These are phyloP conservation scores for Trichoderma afroharzianum DNA, from an alignment of 2,329 filamentous ascomycete species.

Conservation along the genomic window DNA sequence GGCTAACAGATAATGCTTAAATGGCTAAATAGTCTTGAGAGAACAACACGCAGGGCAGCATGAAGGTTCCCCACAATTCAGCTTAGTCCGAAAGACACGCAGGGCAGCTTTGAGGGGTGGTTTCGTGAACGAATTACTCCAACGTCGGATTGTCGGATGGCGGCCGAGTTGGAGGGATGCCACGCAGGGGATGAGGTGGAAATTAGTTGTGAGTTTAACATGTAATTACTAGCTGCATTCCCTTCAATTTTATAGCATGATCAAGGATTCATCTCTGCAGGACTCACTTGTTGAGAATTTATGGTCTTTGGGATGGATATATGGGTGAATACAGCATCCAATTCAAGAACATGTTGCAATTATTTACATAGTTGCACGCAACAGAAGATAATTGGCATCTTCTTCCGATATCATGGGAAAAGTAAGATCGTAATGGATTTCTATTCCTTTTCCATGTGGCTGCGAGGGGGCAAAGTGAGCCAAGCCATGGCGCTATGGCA, in stretches of 20 bases:
- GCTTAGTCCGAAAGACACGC: not conserved
- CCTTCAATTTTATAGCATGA: not conserved
- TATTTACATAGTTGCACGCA: fast-evolving
- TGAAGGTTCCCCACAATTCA: not conserved
- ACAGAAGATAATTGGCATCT: not conserved
- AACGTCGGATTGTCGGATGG: not conserved
- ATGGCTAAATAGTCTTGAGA: not conserved
- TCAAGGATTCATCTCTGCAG: not conserved
- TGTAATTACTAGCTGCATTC: not conserved
- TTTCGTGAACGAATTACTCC: not conserved
- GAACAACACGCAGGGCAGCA: conserved; percentile 3
- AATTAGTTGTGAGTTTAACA: not conserved
- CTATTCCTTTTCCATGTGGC: conserved; percentile 6
- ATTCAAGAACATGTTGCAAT: not conserved
- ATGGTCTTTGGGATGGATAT: fast-evolving
- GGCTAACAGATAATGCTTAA: not conserved
- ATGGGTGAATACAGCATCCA: not conserved
- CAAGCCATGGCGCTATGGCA: not conserved
- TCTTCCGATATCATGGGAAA: not conserved
- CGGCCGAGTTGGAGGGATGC: not conserved
- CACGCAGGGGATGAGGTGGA: not conserved
- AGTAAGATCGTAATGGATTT: not conserved
- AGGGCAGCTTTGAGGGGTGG: not conserved
- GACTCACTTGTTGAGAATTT: not conserved
- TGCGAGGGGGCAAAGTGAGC: not conserved